Percentiles rank a stretch among this genome's conserved stretches.
Evolutionary conservation across 805 yeast species (phyloP).

Genomic region (Lachancea sp.): DNA sequence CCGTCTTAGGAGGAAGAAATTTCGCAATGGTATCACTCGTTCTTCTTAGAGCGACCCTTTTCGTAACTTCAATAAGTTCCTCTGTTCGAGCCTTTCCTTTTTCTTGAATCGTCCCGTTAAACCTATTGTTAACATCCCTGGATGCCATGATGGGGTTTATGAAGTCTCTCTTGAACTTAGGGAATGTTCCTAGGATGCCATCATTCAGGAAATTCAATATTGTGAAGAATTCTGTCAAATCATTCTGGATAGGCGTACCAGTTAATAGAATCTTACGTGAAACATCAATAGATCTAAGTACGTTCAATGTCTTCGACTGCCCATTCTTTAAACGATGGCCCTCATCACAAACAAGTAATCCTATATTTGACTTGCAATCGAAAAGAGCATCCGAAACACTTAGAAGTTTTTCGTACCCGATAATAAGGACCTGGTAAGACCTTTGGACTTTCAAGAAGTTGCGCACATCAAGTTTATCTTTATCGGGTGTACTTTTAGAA

Average conservation of each 20-base stretch:
- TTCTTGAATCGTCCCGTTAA: constrained; percentile 41
- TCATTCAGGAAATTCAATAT: constrained; percentile 82
- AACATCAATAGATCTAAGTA: constrained; percentile 50
- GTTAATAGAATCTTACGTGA: constrained; percentile 59
- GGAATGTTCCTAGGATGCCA: constrained; percentile 61
- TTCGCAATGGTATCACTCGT: constrained; percentile 51
- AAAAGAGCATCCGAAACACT: constrained; percentile 46
- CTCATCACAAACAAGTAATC: constrained; percentile 84
- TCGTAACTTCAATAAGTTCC: constrained; percentile 60
- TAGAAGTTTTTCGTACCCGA: constrained; percentile 81
- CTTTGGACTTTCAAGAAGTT: constrained; percentile 55
- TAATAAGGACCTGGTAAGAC: constrained; percentile 74
- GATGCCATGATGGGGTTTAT: constrained; percentile 68
- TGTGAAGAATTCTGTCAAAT: constrained; percentile 72
- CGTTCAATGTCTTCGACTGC: constrained; percentile 62
- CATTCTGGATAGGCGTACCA: constrained; percentile 94
- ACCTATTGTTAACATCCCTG: constrained; percentile 56
- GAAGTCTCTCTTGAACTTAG: constrained; percentile 52
- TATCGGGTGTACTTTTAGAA: constrained; percentile 41
- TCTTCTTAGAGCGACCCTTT: constrained; percentile 64
- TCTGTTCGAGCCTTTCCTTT: constrained; percentile 56
- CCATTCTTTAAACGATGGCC: constrained; percentile 85
- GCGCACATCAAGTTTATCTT: constrained; percentile 50
- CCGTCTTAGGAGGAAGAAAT: constrained; percentile 69
- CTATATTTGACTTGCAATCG: constrained; percentile 40